Conservation (phyloP, 2,329 filamentous ascomycete species). For the Delphinella strobiligena region DNA sequence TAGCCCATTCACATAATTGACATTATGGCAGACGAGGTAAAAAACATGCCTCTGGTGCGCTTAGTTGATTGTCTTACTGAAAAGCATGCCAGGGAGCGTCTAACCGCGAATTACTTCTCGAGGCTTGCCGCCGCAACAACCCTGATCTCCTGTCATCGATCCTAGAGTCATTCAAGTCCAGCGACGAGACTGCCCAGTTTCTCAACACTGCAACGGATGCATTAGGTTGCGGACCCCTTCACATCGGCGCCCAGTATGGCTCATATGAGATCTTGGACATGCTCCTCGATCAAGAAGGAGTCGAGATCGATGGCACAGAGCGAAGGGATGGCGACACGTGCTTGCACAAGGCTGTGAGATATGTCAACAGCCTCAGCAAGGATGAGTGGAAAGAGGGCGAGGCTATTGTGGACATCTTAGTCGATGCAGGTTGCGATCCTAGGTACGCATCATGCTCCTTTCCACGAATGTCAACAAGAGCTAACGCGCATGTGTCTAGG, state of each 20-base stretch:
- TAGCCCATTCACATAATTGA: neutral
- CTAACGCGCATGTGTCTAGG: constrained; percentile 16
- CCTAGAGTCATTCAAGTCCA: constrained; percentile 43
- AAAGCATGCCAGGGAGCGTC: constrained; percentile 50
- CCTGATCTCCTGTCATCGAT: constrained; percentile 69
- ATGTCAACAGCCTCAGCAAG: constrained; percentile 55
- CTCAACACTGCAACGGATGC: constrained; percentile 80
- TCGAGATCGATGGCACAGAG: constrained; percentile 73
- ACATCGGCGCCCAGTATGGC: constrained; percentile 75
- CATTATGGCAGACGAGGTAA: constrained; percentile 11
- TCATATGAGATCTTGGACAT: constrained; percentile 77
- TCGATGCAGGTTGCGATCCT: constrained; percentile 63
- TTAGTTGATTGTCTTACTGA: neutral
- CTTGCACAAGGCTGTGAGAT: constrained; percentile 66
- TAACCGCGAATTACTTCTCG: constrained; percentile 72
- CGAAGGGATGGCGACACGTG: constrained; percentile 64
- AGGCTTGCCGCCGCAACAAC: constrained; percentile 90
- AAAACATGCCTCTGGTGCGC: too few species aligned
- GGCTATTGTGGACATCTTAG: constrained; percentile 63
- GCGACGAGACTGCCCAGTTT: constrained; percentile 56
- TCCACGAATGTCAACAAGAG: neutral
- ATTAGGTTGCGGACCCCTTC: constrained; percentile 78
- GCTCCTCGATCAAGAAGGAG: constrained; percentile 70
- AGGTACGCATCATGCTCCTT: constrained; percentile 26
- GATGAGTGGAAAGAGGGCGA: constrained; percentile 53